Base-by-base conservation (phyloP, 1,139 yeast genomes). In the Yamadazyma dendronema region DNA sequence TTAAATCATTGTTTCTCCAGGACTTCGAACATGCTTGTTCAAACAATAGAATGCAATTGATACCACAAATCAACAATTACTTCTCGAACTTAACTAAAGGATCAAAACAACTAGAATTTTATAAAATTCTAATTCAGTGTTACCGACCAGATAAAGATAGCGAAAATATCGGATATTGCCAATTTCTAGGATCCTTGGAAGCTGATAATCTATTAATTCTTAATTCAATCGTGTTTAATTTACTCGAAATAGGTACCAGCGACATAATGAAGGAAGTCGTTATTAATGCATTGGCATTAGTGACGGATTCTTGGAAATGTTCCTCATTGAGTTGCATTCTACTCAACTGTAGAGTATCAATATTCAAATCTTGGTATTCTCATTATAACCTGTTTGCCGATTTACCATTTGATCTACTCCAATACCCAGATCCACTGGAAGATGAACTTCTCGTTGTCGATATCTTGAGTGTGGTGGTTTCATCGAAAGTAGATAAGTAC, bases 351-450 rank as follows among this genome's bases (percentile, higher is more conserved):
- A 53, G 52, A 30, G 41, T 62, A 14, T 68, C 71, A 23, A 39
- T 72, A 3, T 53, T 72, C 30, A 60, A 66, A 44, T 58, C 61
- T 34, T 72, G 81, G 81, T 57, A 61, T 53, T 50, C 53, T n/a
- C 61, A 55, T 38, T 60, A 60, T 11, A 43, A 51, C 14, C 46
- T 53, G 2, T 45, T 74, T 12, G 39, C 44, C 0, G 44, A 50
- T 1, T 74, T 76, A 43, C 82, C 81, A 0, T 65, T 36, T 41
- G 41, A 42, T 1, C 40, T 71, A 2, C 8, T 19, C 9, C 22
- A 19, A 9, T 64, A 76, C 44, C 71, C 58, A 0, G 62, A 74
- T 46, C 69, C 58, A 0, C 73, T 61, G 41, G 13, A 36, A 2
- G 47, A 49, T n/a, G 38, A 47, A 3, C 37, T 39, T 1, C 53